These are phyloP conservation scores for Trypanosoma vivax DNA, from an alignment of 208 protist genomes.

Conservation along the genomic window DNA sequence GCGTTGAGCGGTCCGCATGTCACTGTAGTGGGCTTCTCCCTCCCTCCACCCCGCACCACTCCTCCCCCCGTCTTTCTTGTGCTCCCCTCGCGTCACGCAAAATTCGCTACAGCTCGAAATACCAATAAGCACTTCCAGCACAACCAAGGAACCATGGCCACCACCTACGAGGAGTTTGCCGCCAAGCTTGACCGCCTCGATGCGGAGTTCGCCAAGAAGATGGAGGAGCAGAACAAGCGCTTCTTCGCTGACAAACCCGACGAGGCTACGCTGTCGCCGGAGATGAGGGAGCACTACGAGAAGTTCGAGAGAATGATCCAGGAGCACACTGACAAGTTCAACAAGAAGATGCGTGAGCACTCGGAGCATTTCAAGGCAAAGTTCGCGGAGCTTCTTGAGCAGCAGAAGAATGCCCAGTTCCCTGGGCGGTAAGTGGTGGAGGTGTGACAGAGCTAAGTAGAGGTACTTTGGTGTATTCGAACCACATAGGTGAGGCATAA, in stretches of 20 bases:
- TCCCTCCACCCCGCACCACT: background rate
- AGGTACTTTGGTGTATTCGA: slow-evolving; percentile 8
- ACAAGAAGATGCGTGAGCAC: slow-evolving; percentile 90
- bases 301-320: slow-evolving; percentile 91
- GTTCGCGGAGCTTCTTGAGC: slow-evolving; percentile 84
- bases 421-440: slow-evolving; percentile 56
- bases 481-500: background rate
- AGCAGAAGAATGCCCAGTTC: slow-evolving; percentile 91
- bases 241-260: slow-evolving; percentile 90
- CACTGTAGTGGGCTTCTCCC: background rate
- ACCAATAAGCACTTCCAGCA: background rate
- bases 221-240: slow-evolving; percentile 91
- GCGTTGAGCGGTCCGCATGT: too few species aligned
- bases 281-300: slow-evolving; percentile 91
- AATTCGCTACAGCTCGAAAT: background rate
- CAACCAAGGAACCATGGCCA: slow-evolving; percentile 53
- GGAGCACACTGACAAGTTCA: slow-evolving; percentile 91
- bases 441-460: slow-evolving; percentile 1
- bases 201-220: slow-evolving; percentile 87
- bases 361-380: slow-evolving; percentile 90
- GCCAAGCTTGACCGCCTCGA: slow-evolving; percentile 88
- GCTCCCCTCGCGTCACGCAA: background rate
- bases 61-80: background rate
- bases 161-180: slow-evolving; percentile 83
- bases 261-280: slow-evolving; percentile 80